Conservation (phyloP, 306 rosid genomes). For the Rosa rugosa region DNA sequence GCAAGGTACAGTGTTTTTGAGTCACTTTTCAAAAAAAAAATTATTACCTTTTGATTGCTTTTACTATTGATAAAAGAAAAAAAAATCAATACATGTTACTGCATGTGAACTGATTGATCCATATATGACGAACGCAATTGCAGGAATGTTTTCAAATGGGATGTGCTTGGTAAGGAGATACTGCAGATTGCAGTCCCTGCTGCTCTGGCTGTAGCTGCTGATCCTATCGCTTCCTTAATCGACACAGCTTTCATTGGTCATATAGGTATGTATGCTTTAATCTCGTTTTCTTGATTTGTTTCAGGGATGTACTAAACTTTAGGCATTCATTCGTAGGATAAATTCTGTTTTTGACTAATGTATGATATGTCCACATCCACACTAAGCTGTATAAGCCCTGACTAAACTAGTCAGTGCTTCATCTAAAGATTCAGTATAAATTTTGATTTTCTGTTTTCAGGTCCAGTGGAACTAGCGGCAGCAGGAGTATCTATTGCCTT, state of each 20-base stretch:
- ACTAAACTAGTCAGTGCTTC: background rate
- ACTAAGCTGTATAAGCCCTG: no score
- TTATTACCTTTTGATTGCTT: background rate
- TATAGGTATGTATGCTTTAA: conserved; percentile 46
- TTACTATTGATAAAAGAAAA: background rate
- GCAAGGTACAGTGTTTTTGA: conserved; percentile 51
- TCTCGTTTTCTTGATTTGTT: background rate
- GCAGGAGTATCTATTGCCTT: conserved; percentile 91
- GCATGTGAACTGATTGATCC: background rate
- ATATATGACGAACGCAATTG: conserved; percentile 3
- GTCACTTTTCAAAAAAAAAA: background rate
- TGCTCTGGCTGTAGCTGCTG: conserved; percentile 95
- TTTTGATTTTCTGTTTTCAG: conserved; percentile 26
- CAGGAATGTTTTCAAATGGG: conserved; percentile 77
- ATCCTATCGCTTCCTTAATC: conserved; percentile 92
- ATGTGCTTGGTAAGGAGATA: conserved; percentile 67
- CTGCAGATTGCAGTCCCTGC: conserved; percentile 88
- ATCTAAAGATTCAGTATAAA: background rate
- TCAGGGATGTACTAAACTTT: background rate
- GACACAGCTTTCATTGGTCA: conserved; percentile 99
- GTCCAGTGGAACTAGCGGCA: conserved; percentile 94
- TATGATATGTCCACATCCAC: background rate
- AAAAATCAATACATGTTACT: background rate
- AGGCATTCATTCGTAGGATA: background rate
- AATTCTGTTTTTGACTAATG: background rate